Conservation (phyloP, 257 asterid genomes). For the Plantago major region DNA sequence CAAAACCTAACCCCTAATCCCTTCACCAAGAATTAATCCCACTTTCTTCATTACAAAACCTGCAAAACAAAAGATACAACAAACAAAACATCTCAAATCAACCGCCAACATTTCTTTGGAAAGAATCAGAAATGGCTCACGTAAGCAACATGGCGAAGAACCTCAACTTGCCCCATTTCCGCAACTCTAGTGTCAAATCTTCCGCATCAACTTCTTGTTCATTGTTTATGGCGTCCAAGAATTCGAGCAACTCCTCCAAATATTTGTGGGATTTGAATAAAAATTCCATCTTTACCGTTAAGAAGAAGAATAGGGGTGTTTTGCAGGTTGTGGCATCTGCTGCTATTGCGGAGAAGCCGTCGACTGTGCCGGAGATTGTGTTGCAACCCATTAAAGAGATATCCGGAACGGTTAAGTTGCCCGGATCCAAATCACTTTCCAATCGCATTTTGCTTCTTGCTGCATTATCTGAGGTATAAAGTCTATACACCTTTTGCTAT, state of each 20-base stretch:
- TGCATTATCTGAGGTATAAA: slow-evolving; percentile 82
- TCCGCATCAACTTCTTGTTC: slow-evolving; percentile 49
- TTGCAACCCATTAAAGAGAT: slow-evolving; percentile 84
- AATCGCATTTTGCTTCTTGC: slow-evolving; percentile 96
- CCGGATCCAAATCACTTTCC: slow-evolving; percentile 96
- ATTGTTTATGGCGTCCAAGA: slow-evolving; percentile 46
- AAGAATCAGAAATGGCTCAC: slow-evolving; percentile 33
- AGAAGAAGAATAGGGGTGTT: slow-evolving; percentile 47
- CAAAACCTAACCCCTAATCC: slow-evolving; percentile 33
- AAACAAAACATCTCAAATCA: not conserved
- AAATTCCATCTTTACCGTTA: slow-evolving; percentile 36
- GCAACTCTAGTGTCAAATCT: slow-evolving; percentile 17
- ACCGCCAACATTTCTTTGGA: not conserved
- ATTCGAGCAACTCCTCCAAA: slow-evolving; percentile 35
- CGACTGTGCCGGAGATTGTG: slow-evolving; percentile 79
- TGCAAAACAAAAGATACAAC: not conserved
- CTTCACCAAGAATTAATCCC: not conserved
- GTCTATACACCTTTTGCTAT: slow-evolving; percentile 5
- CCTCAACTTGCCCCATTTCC: slow-evolving; percentile 26
- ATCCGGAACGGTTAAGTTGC: slow-evolving; percentile 89
- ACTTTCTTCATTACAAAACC: not conserved
- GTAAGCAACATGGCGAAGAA: slow-evolving; percentile 48
- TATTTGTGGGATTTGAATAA: slow-evolving; percentile 38
- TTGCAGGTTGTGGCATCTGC: slow-evolving; percentile 59
- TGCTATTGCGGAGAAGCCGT: slow-evolving; percentile 66